These are phyloP conservation scores for Entomortierella lignicola DNA, from an alignment of 192 early-diverging fungal species.

Conservation along the genomic window DNA sequence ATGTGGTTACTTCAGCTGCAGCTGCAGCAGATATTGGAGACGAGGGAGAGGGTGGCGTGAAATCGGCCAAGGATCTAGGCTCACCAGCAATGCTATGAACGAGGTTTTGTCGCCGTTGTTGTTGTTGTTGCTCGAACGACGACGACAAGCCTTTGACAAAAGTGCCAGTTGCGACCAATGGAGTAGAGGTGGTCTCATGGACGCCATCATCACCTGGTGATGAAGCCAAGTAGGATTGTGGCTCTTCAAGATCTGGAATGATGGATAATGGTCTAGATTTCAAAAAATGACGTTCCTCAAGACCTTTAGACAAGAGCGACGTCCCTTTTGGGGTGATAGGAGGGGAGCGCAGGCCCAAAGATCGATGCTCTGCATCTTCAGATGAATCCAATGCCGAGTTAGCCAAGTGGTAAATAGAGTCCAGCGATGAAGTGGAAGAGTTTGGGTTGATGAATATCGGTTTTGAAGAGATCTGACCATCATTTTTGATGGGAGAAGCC, in stretches of 20 bases:
- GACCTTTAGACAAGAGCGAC: neutral
- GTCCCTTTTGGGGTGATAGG: slow-evolving; percentile 32
- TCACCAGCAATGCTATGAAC: neutral
- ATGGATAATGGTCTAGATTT: slow-evolving; percentile 26
- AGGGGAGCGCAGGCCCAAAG: slow-evolving; percentile 27
- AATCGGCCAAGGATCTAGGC: slow-evolving; percentile 9
- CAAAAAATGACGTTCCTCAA: neutral
- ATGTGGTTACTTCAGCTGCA: slow-evolving; percentile 1
- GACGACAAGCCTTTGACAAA: neutral
- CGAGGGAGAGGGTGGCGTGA: slow-evolving; percentile 6
- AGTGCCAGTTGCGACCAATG: neutral
- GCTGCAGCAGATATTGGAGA: neutral
- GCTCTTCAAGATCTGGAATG: slow-evolving; percentile 39
- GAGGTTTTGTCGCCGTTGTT: slow-evolving; percentile 9
- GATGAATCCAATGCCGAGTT: neutral
- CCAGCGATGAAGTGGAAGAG: neutral
- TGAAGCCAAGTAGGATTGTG: neutral
- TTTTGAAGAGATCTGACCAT: no score
- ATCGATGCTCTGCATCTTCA: neutral
- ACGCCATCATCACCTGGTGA: neutral
- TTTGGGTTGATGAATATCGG: slow-evolving; percentile 8
- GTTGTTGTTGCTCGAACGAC: no score
- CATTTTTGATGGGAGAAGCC: slow-evolving; percentile 5
- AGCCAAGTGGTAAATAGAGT: neutral
- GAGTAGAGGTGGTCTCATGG: neutral